Evolutionary conservation across 164 flowering plant species (phyloP), one percentile per base, ranked within the genome.

Genomic region (Magnolia changhungtana): DNA sequence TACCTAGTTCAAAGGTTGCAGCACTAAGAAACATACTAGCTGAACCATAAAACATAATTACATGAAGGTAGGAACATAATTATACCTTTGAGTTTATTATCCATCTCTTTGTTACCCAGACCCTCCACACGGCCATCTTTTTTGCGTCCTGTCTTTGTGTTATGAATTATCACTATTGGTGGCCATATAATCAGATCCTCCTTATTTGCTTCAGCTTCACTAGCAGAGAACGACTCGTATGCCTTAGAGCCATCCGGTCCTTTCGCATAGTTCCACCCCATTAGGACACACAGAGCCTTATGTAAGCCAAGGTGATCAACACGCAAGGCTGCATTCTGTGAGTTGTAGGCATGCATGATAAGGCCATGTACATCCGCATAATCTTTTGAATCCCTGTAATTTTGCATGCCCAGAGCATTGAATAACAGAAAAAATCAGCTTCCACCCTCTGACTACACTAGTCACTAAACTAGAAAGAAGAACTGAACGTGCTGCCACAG

Each of bases 181-280:
- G 99, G 99, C 99, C 99, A 96, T 82, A 96, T 79, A 67, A 96
- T 88, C 73, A 92, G 85, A 87, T 96, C 97, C 67, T 91, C 93
- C 85, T 78, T 89, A 74, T 88, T 88, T 72, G 90, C 90, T 66
- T 85, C 86, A 74, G 91, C 97, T 78, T 89, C 94, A 68, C 89
- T 87, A 77, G 91, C 85, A 86, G 94, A 83, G 75, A 94, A 80
- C 13, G 79, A 83, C 83, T 88, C 93, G 85, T 94, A 94, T 18
- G 83, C 82, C 87, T 84, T 96, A 24, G 94, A 89, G 81, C 87
- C 85, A 75, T 96, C 97, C 66, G 98, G 98, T 78, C 86, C 87
- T 84, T 70, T 89, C 37, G 78, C 75, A 79, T 82, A 88, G 83
- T 89, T 90, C 99, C 99, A 96, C 50, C 99, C 97, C 99, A 90